Evolutionary conservation across 1,284 basidiomycete genomes (phyloP).

Genomic region (Pseudozyma hubeiensis): DNA sequence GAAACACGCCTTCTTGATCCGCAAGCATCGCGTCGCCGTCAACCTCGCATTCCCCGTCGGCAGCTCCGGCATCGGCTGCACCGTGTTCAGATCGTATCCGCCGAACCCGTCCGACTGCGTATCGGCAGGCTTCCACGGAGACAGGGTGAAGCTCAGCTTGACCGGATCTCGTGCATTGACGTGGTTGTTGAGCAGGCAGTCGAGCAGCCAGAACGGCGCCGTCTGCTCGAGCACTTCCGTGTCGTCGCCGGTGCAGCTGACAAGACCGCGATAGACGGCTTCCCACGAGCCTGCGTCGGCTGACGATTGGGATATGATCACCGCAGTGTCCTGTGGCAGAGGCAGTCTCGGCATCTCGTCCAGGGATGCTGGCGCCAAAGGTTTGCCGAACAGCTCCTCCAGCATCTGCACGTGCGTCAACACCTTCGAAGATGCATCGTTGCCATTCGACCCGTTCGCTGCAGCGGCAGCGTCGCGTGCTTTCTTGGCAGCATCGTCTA

Average conservation of each 20-base stretch:
- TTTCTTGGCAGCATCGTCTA: slow-evolving; percentile 26
- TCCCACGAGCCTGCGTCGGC: slow-evolving; percentile 79
- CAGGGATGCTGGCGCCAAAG: slow-evolving; percentile 78
- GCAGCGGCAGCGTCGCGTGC: slow-evolving; percentile 14
- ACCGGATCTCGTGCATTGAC: slow-evolving; percentile 34
- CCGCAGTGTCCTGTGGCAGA: slow-evolving; percentile 76
- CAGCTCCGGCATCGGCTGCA: slow-evolving; percentile 38
- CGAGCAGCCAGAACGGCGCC: slow-evolving; percentile 88
- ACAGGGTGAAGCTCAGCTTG: slow-evolving; percentile 79
- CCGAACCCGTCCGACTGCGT: slow-evolving; percentile 37
- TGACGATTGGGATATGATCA: slow-evolving; percentile 86
- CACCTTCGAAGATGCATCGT: slow-evolving; percentile 7
- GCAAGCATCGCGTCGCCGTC: slow-evolving; percentile 85
- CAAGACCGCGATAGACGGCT: slow-evolving; percentile 78
- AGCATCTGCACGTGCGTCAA: slow-evolving; percentile 60
- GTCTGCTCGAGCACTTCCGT: slow-evolving; percentile 78
- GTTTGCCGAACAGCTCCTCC: slow-evolving; percentile 77
- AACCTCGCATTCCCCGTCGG: slow-evolving; percentile 81
- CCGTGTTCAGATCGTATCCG: slow-evolving; percentile 23
- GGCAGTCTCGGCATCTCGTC: slow-evolving; percentile 79
- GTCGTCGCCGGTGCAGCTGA: slow-evolving; percentile 76
- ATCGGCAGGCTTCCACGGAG: slow-evolving; percentile 74
- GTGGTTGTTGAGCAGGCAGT: slow-evolving; percentile 77
- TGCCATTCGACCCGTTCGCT: neutral
- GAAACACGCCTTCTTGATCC: slow-evolving; percentile 82